Evolutionary conservation across 352 stramenopile genomes (phyloP).

Genomic region (Phytophthora ramorum): DNA sequence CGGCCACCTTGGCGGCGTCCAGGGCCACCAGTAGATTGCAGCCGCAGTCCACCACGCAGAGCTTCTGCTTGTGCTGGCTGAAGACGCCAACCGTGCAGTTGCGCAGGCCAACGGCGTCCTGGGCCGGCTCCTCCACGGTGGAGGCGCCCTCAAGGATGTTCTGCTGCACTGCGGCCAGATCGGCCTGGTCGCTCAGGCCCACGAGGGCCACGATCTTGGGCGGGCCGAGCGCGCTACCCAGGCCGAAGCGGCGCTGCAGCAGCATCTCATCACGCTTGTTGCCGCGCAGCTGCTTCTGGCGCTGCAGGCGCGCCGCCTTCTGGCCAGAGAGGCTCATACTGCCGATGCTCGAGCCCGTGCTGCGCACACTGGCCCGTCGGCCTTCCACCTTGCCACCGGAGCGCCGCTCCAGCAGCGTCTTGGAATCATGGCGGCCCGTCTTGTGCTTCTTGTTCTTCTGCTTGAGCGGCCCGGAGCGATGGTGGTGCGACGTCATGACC

Average conservation of each 20-base stretch:
- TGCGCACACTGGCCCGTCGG: conserved; percentile 49
- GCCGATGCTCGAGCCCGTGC: conserved; percentile 42
- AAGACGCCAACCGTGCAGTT: conserved; percentile 81
- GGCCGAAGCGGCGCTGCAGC: conserved; percentile 83
- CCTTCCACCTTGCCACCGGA: conserved; percentile 81
- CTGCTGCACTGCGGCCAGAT: conserved; percentile 68
- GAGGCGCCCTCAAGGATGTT: conserved; percentile 70
- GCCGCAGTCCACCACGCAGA: conserved; percentile 86
- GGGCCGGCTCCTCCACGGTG: conserved; percentile 61
- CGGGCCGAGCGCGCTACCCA: conserved; percentile 67
- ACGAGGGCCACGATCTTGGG: conserved; percentile 90
- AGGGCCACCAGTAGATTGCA: conserved; percentile 84
- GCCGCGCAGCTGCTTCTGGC: conserved; percentile 84
- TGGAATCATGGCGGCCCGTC: conserved; percentile 82
- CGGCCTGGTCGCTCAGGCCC: conserved; percentile 70
- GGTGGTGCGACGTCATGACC: conserved; percentile 79
- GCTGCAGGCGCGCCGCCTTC: conserved; percentile 80
- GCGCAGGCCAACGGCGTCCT: conserved; percentile 46
- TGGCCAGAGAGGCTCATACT: conserved; percentile 67
- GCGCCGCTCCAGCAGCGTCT: conserved; percentile 73
- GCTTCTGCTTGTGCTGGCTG: conserved; percentile 89
- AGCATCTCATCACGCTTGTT: conserved; percentile 90
- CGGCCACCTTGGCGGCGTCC: conserved; percentile 88
- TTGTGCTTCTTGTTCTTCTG: conserved; percentile 95
- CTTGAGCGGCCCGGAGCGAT: conserved; percentile 89